Evolutionary conservation across 177 flowering plant species (phyloP), one percentile per base, ranked within the genome.

Genomic region (Vitis hybrid): DNA sequence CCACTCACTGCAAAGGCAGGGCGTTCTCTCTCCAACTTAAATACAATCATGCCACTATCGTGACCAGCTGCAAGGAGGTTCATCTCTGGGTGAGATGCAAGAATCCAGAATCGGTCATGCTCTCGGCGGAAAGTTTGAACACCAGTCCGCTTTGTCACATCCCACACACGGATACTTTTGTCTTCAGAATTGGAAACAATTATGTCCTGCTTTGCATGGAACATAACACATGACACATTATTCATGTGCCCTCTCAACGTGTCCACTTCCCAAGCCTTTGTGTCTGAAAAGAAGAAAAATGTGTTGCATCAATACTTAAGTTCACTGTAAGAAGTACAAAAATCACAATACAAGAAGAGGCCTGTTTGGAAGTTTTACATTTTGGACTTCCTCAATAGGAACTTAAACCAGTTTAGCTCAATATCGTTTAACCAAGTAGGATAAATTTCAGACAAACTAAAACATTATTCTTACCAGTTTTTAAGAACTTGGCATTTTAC

Each of bases 121-220:
- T 93, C 94, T 58, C 94, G 84, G 19, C 90, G 89, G 69, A 91
- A 93, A 50, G 94, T 90, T 72, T 91, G 94, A 60, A 93, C 58
- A 58, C 89, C 91, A 30, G 95, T 91, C 52, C 95, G 72, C 74
- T 91, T 93, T 59, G 92, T 91, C 49, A 75, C 91, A 86, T 91
- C 97, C 97, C 97, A 92, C 14, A 92, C 90, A n/a, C 94, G 94
- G 35, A 91, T 92, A 69, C 97, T 91, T 74, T 88, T 93, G 74
- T 91, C 97, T 77, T 93, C 98, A 1, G 97, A 92, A 75, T 92
- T 92, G 35, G 97, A 92, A 24, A 91, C 90, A 54, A 92, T 91
- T 56, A 93, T 84, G 70, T 93, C 97, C 80, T 91, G 98, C 68
- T 75, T 90, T 32, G 94, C 84, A 79, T 91, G 97, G 82, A 93